A percentile compares a stretch with the other conserved stretches of the same genome.
These are phyloP conservation scores for Beauveria sp. DNA, from an alignment of 2,329 filamentous ascomycete genomes.

Conservation along the genomic window DNA sequence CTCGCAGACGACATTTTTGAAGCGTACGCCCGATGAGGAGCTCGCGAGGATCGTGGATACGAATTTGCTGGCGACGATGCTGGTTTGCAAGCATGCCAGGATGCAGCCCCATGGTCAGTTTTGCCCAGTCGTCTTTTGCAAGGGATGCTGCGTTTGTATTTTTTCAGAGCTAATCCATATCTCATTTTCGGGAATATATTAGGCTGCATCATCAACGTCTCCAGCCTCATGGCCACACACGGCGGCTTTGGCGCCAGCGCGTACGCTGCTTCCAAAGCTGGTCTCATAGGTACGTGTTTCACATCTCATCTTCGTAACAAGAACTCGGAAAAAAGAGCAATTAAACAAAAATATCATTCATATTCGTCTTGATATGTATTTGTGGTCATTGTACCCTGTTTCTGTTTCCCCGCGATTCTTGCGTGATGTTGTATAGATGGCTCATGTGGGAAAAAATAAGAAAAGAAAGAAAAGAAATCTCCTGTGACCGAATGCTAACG, in stretches of 20 bases:
- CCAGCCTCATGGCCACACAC: conserved; percentile 64
- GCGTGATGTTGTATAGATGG: neutral
- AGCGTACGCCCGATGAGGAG: conserved; percentile 40
- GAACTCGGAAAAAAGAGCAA: neutral
- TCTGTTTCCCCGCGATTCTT: neutral
- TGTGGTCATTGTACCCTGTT: neutral
- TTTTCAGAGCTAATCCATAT: neutral
- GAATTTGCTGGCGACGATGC: conserved; percentile 62
- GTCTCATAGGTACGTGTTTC: conserved; percentile 53
- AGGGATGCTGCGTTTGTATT: neutral
- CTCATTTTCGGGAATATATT: neutral
- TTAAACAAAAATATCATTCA: neutral
- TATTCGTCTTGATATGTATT: neutral
- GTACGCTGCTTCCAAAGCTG: conserved; percentile 76
- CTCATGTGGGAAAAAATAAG: no score
- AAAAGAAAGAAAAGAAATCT: neutral
- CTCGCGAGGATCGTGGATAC: conserved; percentile 55
- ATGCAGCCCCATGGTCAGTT: conserved; percentile 24
- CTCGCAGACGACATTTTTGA: conserved; percentile 57
- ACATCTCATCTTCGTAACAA: neutral
- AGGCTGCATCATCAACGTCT: conserved; percentile 74
- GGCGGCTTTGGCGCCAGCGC: conserved; percentile 63
- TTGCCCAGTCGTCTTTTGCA: no score
- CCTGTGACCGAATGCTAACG: neutral
- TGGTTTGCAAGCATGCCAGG: conserved; percentile 46